Evolutionary conservation across 371 early-diverging fungal genomes (phyloP).

Genomic region (Lichtheimia hyalospora): DNA sequence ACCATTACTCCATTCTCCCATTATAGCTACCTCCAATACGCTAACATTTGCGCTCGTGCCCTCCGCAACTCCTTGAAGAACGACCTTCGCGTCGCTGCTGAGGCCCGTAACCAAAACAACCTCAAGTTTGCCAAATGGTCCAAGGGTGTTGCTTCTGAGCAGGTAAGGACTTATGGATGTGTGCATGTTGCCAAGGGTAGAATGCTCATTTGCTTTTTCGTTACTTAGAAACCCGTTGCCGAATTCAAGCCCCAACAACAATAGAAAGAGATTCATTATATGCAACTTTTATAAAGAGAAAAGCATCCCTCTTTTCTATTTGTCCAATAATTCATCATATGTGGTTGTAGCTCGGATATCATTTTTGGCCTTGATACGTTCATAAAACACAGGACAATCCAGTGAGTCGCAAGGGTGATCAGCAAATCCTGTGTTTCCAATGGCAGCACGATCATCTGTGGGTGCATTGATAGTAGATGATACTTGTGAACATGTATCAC

Average conservation of each 20-base stretch:
- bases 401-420: constrained; percentile 47
- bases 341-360: constrained; percentile 25
- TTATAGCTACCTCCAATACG: constrained; percentile 84
- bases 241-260: constrained; percentile 18
- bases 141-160: constrained; percentile 49
- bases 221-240: constrained; percentile 27
- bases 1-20: background rate
- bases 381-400: constrained; percentile 42
- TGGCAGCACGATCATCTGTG: background rate
- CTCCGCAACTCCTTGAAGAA: constrained; percentile 86
- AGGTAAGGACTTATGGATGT: background rate
- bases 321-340: constrained; percentile 21
- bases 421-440: constrained; percentile 13
- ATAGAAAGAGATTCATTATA: background rate
- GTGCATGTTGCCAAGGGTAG: background rate
- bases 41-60: constrained; percentile 82
- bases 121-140: constrained; percentile 84
- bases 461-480: constrained; percentile 15
- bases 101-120: constrained; percentile 75
- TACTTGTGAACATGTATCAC: constrained; percentile 32
- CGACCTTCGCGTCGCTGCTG: constrained; percentile 66
- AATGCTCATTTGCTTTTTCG: background rate
- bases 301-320: constrained; percentile 5
- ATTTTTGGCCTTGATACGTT: constrained; percentile 36
- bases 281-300: background rate